These are phyloP conservation scores for Lecanicillium sp. DNA, from an alignment of 2,329 filamentous ascomycete genomes.

Conservation along the genomic window DNA sequence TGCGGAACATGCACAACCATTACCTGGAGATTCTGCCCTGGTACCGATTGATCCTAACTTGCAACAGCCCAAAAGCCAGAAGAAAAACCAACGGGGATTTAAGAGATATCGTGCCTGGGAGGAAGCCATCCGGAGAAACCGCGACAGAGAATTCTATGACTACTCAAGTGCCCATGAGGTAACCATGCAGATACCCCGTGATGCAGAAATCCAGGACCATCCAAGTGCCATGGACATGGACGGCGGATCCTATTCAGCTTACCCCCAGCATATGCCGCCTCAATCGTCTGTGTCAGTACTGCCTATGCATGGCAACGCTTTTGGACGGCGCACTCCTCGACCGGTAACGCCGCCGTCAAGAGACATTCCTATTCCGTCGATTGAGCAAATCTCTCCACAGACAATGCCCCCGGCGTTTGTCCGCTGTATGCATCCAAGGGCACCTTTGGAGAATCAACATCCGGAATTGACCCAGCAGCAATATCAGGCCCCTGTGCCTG, in stretches of 20 bases:
- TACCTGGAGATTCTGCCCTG: too few relatives aligned
- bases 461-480: background rate
- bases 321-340: background rate
- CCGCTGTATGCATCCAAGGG: conserved; percentile 26
- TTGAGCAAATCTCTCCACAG: conserved; percentile 38
- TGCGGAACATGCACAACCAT: background rate
- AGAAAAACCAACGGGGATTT: conserved; percentile 37
- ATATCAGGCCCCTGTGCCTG: background rate
- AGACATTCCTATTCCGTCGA: conserved; percentile 41
- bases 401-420: conserved; percentile 30
- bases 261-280: background rate
- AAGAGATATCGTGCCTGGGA: conserved; percentile 42
- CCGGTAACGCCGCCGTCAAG: conserved; percentile 22
- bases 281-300: background rate
- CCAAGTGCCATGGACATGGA: conserved; percentile 6
- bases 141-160: conserved; percentile 14
- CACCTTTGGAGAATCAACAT: conserved; percentile 18
- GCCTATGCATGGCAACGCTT: background rate
- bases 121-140: conserved; percentile 31
- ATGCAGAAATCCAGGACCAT: conserved; percentile 3
- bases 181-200: conserved; percentile 29
- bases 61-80: conserved; percentile 9
- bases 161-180: conserved; percentile 24
- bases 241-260: background rate
- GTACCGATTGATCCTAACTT: background rate